Evolutionary conservation across 2,329 filamentous ascomycete genomes (phyloP), one percentile per base, ranked within the genome.

Genomic region (Aspergillus texensis): DNA sequence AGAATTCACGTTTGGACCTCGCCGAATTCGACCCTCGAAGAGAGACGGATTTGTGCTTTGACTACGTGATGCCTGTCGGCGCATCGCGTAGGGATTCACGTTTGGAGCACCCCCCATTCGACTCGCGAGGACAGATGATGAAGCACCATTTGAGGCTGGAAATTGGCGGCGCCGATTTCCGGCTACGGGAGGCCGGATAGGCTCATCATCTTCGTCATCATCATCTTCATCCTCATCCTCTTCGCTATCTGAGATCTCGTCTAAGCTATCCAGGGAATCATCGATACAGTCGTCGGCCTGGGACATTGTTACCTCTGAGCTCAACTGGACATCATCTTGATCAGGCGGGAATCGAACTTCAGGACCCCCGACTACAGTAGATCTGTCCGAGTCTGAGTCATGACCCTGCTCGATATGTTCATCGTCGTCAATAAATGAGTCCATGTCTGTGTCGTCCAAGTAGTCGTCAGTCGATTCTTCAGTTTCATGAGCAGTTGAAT

Each of bases 341-440:
- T 67, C 64, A 48, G 66, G 62, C 11, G 45, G 57, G 53, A 24
- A n/a, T n/a, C 16, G 63, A 24, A 64, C 65, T 11, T 65, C 64
- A 57, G 62, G 64, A 56, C 62, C 67, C 36, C 70, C 75, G 24
- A 77, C 72, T 28, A 78, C 70, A 4, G 76, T 78, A 30, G 73
- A 76, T 63, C 63, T 72, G 62, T 75, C 75, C 9, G 76, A 77
- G 28, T 71, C 70, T 19, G 71, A 72, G 26, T 68, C 69, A 34
- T 71, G 67, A 32, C 67, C 61, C 19, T 64, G 43, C 41, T 56
- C 30, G 43, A 64, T 65, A 53, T 68, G 62, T 39, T 71, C 61
- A 48, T 71, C 73, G 26, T 78, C 73, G 50, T 76, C 74, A 59
- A 77, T 77, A 53, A 77, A 78, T 9, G 74, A 75, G 58, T 74